These are phyloP conservation scores for Cryphonectria japonica DNA, from an alignment of 2,329 filamentous ascomycete genomes.

Conservation along the genomic window DNA sequence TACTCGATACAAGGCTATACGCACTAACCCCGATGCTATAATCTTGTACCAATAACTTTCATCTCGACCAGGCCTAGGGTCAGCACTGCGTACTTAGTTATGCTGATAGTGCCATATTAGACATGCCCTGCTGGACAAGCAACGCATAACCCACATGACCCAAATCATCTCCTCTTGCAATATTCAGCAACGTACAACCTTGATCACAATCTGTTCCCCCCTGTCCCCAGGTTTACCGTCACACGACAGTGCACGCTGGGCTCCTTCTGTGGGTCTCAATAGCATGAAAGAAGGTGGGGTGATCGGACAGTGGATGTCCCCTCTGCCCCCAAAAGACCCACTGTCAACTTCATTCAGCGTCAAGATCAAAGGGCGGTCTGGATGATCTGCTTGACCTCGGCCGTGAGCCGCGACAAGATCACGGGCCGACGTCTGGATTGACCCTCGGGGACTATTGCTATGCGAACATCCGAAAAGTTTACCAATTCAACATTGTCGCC, in stretches of 20 bases:
- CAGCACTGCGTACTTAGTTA: neutral
- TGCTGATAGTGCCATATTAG: neutral
- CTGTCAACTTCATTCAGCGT: neutral
- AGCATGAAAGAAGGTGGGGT: neutral
- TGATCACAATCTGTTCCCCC: neutral
- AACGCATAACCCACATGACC: conserved; percentile 13
- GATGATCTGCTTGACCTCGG: conserved; percentile 5
- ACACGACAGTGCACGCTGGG: neutral
- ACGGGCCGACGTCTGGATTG: neutral
- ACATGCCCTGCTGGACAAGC: neutral
- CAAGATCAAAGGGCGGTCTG: conserved; percentile 18
- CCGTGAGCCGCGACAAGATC: neutral
- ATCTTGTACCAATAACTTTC: neutral
- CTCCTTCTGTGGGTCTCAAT: neutral
- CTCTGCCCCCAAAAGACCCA: neutral
- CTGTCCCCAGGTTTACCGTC: neutral
- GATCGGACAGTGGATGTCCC: neutral
- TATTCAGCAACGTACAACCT: neutral
- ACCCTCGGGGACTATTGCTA: neutral
- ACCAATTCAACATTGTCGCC: neutral
- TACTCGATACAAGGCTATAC: neutral
- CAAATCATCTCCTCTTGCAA: conserved; percentile 4
- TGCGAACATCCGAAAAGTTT: neutral
- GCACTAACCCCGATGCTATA: neutral
- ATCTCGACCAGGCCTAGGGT: neutral